phyloP scores from a whole-genome alignment of 768 basidiomycete genomes.

The Pseudohyphozyma bogoriensis region DNA sequence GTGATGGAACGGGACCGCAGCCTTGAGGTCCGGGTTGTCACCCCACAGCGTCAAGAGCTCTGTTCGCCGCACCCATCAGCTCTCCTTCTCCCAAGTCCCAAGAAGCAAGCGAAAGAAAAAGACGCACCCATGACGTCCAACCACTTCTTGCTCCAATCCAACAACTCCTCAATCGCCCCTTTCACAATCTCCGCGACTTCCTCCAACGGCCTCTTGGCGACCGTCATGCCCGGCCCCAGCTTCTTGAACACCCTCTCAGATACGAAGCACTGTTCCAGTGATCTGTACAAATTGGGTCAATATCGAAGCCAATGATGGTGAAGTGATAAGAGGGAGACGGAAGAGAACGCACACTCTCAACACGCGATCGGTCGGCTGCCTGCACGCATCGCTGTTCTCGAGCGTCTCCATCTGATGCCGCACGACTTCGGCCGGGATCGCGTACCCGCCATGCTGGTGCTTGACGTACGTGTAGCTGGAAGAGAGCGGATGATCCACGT shows the following conservation, averaged over 20 bases:
- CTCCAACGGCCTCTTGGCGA: background rate
- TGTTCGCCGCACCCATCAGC: constrained; percentile 1
- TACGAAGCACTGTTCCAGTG: constrained; percentile 12
- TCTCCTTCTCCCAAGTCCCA: background rate
- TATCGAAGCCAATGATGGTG: background rate
- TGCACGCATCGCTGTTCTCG: background rate
- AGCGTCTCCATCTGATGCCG: constrained; percentile 15
- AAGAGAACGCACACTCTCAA: constrained; percentile 10
- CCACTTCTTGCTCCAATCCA: constrained; percentile 1
- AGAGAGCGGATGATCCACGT: background rate
- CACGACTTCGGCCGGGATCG: background rate
- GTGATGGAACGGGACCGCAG: constrained; percentile 19
- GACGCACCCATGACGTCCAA: constrained; percentile 9
- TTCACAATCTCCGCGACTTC: constrained; percentile 3
- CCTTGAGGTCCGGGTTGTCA: constrained; percentile 4
- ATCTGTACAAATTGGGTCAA: too few relatives aligned
- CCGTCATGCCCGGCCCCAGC: constrained; percentile 9
- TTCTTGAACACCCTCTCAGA: constrained; percentile 6
- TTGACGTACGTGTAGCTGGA: constrained; percentile 18
- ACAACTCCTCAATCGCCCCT: constrained; percentile 1
- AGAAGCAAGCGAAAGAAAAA: background rate
- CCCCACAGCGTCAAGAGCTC: constrained; percentile 7
- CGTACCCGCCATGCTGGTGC: constrained; percentile 4
- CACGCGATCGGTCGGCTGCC: constrained; percentile 7
- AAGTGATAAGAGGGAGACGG: background rate